Conservation (phyloP, 208 protist genomes). For the Leishmania aethiopica region DNA sequence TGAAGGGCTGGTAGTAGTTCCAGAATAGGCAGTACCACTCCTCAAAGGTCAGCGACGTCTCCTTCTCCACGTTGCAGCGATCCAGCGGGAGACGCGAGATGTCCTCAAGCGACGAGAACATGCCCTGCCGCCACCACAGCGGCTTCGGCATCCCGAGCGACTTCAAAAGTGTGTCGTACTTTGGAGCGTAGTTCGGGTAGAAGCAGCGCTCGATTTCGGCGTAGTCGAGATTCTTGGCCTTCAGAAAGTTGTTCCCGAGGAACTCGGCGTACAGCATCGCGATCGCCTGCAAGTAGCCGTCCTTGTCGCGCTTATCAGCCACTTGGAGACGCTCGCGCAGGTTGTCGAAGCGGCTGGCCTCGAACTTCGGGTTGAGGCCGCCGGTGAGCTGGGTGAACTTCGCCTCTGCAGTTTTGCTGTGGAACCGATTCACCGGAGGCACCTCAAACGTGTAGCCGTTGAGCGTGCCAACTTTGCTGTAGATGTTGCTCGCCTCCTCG, state of each 20-base stretch:
- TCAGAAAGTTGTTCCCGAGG: conserved; percentile 73
- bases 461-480: conserved; percentile 71
- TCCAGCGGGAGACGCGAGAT: conserved; percentile 87
- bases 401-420: conserved; percentile 73
- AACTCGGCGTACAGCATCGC: conserved; percentile 85
- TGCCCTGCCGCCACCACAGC: conserved; percentile 67
- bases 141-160: conserved; percentile 65
- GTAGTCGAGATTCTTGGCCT: conserved; percentile 59
- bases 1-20: conserved; percentile 90
- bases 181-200: conserved; percentile 73
- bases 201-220: conserved; percentile 84
- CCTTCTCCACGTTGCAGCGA: conserved; percentile 64
- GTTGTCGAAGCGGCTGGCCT: conserved; percentile 79
- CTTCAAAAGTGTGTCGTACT: conserved; percentile 54
- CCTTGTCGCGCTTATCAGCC: conserved; percentile 67
- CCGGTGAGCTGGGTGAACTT: conserved; percentile 81
- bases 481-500: conserved; percentile 74
- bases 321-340: conserved; percentile 77
- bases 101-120: conserved; percentile 78
- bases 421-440: conserved; percentile 77
- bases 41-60: conserved; percentile 70
- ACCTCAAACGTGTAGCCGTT: conserved; percentile 83
- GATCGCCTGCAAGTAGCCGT: conserved; percentile 78
- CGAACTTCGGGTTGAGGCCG: conserved; percentile 73
- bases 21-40: conserved; percentile 91